These are phyloP conservation scores for Taxawa tesnikishii DNA, from an alignment of 2,329 filamentous ascomycete species.

Conservation along the genomic window DNA sequence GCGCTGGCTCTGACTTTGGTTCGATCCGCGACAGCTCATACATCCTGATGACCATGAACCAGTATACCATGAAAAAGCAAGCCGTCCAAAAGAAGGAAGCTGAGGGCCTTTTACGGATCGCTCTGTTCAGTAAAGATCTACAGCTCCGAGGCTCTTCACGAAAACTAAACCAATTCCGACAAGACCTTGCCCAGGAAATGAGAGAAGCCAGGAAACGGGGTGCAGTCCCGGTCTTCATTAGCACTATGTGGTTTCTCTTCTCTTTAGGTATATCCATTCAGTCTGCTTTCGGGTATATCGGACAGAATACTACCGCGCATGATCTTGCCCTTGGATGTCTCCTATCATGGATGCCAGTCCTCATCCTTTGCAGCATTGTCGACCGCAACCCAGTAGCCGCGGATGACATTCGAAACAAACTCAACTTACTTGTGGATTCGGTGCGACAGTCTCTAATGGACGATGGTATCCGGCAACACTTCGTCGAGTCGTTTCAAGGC, in stretches of 20 bases:
- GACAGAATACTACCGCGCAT: slow-evolving; percentile 29
- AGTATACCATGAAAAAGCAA: slow-evolving; percentile 26
- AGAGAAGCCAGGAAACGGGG: slow-evolving; percentile 28
- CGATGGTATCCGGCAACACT: slow-evolving; percentile 14
- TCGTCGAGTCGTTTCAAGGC: slow-evolving; percentile 10
- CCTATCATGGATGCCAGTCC: slow-evolving; percentile 32
- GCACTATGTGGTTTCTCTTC: slow-evolving; percentile 30
- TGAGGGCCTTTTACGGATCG: slow-evolving; percentile 26
- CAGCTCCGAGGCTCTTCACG: slow-evolving; percentile 5
- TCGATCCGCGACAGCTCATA: slow-evolving; percentile 32
- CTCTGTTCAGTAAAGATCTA: slow-evolving; percentile 27
- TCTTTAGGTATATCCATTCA: slow-evolving; percentile 24
- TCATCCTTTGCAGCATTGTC: slow-evolving; percentile 31
- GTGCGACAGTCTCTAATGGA: slow-evolving; percentile 22
- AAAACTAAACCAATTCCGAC: slow-evolving; percentile 20
- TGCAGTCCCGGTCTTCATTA: slow-evolving; percentile 28
- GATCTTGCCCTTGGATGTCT: slow-evolving; percentile 31
- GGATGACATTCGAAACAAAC: slow-evolving; percentile 24
- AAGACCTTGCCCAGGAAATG: slow-evolving; percentile 25
- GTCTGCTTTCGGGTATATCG: slow-evolving; percentile 22
- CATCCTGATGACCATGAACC: slow-evolving; percentile 32
- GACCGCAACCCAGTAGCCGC: slow-evolving; percentile 33
- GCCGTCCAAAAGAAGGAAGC: slow-evolving; percentile 18
- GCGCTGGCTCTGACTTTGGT: slow-evolving; percentile 19
- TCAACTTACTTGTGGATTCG: slow-evolving; percentile 27